A percentile compares a stretch with the other conserved stretches of the same genome.
Evolutionary conservation across 1,284 basidiomycete genomes (phyloP).

Genomic region (Cystobasidium pallidum): DNA sequence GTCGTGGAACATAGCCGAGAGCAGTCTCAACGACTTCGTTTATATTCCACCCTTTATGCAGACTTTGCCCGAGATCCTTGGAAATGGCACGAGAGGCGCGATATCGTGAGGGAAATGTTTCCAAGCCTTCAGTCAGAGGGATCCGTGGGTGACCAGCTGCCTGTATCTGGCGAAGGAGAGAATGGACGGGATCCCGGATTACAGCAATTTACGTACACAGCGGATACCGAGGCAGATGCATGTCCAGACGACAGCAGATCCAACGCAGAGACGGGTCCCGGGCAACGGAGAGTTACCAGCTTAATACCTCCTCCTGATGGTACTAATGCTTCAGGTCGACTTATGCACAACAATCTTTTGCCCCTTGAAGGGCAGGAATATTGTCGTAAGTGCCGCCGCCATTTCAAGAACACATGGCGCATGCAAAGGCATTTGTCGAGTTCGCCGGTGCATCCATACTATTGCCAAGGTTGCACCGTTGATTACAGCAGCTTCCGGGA

Average conservation of each 20-base stretch:
- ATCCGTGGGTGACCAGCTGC: background rate
- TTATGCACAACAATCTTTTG: background rate
- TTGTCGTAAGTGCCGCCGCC: constrained; percentile 27
- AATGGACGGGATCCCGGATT: too few species aligned
- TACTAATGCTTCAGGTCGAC: background rate
- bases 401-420: constrained; percentile 15
- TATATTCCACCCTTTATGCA: constrained; percentile 17
- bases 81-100: constrained; percentile 13
- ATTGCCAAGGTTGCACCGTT: constrained; percentile 20
- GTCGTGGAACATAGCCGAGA: constrained; percentile 10
- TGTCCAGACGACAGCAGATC: too few species aligned
- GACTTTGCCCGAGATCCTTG: constrained; percentile 28
- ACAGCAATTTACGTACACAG: too few species aligned
- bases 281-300: too few species aligned
- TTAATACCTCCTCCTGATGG: background rate
- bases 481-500: constrained; percentile 23
- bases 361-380: background rate
- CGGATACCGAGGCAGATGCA: too few species aligned
- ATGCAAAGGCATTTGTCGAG: constrained; percentile 7
- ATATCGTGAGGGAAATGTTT: constrained; percentile 1
- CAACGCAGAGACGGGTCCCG: too few species aligned
- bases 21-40: constrained; percentile 9
- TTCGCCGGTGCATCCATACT: constrained; percentile 25
- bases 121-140: background rate
- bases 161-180: background rate